Conservation (phyloP, 441 rosid species). For the Manihot esculenta region DNA sequence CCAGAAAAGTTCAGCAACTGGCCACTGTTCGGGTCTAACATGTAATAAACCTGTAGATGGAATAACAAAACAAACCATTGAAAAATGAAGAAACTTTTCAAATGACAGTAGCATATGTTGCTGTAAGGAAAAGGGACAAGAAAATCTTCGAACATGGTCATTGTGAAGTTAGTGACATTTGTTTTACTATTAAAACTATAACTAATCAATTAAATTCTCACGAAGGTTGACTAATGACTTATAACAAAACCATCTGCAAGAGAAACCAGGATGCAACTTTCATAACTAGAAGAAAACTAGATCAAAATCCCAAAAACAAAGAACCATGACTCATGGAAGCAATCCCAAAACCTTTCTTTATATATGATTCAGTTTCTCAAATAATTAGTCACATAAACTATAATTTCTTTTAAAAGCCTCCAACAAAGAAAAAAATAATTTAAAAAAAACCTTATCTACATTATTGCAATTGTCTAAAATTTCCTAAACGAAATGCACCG, state of each 20-base stretch:
- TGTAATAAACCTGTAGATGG: conserved; percentile 78
- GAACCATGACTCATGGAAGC: neutral
- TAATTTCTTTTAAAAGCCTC: neutral
- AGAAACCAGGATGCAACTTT: neutral
- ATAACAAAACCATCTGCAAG: neutral
- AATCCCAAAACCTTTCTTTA: neutral
- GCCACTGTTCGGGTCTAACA: conserved; percentile 58
- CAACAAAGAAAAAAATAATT: neutral
- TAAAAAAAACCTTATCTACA: too few relatives aligned
- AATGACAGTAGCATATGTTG: neutral
- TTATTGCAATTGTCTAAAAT: neutral
- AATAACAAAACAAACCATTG: conserved; percentile 10
- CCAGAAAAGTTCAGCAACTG: conserved; percentile 81
- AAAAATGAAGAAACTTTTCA: neutral
- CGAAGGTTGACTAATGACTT: neutral
- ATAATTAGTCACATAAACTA: neutral
- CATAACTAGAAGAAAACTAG: neutral
- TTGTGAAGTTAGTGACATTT: neutral
- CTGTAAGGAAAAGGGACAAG: neutral
- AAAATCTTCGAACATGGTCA: neutral
- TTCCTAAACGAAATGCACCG: neutral
- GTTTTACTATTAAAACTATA: neutral
- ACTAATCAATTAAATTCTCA: neutral
- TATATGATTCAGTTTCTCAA: neutral
- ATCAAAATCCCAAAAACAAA: neutral